phyloP scores from a whole-genome alignment of 1,139 yeast genomes.

The Sugiyamaella pinicola region DNA sequence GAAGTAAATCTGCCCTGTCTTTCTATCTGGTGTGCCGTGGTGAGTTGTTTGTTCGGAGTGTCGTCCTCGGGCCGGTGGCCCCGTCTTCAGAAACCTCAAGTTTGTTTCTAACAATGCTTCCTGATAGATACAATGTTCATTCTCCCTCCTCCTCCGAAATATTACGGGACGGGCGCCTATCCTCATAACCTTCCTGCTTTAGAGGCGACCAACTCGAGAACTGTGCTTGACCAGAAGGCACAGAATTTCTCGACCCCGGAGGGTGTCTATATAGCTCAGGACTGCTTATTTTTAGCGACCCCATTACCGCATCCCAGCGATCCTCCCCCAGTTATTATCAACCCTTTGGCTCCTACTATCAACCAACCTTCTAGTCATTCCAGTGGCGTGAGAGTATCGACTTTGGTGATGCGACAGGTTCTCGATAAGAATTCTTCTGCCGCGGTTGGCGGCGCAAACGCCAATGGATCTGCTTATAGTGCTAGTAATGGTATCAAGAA shows the following conservation, averaged over 20 bases:
- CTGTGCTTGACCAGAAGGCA: constrained; percentile 28
- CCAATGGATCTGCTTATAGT: not conserved
- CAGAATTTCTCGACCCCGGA: constrained; percentile 37
- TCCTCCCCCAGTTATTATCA: constrained; percentile 41
- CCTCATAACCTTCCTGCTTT: constrained; percentile 29
- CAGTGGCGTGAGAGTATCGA: constrained; percentile 35
- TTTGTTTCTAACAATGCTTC: not conserved
- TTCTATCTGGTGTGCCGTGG: not conserved
- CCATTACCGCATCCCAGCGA: constrained; percentile 45
- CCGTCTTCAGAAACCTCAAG: too few relatives aligned
- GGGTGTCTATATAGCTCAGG: constrained; percentile 39
- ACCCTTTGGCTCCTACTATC: constrained; percentile 43
- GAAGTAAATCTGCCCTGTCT: not conserved
- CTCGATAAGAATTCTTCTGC: constrained; percentile 1
- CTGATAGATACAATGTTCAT: constrained; percentile 31
- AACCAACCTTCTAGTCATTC: constrained; percentile 37
- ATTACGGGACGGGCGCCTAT: constrained; percentile 33
- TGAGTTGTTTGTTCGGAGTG: too few relatives aligned
- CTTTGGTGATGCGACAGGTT: constrained; percentile 12
- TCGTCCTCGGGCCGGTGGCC: too few relatives aligned
- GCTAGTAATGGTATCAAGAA: not conserved
- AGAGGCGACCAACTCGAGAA: constrained; percentile 37
- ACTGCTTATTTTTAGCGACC: constrained; percentile 40
- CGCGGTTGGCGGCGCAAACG: not conserved
- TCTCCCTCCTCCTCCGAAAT: constrained; percentile 37